Conservation (phyloP, 2,329 filamentous ascomycete genomes). For the Monilinia vaccinii-corymbosi region DNA sequence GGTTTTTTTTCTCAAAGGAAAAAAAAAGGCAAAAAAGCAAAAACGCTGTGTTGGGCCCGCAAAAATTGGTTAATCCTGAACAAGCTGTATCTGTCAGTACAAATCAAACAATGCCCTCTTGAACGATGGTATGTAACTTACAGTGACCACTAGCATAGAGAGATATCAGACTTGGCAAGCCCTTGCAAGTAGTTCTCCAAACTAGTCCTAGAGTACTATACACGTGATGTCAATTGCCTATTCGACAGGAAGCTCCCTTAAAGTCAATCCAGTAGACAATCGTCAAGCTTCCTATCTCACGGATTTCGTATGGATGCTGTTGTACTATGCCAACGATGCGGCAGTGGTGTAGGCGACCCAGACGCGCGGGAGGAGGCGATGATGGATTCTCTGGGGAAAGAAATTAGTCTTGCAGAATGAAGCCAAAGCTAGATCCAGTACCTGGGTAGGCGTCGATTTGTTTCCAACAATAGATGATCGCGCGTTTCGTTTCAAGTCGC, state of each 20-base stretch:
- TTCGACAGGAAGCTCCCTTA: not conserved
- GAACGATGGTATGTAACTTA: constrained; percentile 12
- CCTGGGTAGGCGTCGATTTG: constrained; percentile 14
- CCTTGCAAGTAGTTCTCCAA: not conserved
- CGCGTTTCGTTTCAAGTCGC: constrained; percentile 15
- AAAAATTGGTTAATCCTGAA: constrained; percentile 4
- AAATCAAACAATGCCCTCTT: not conserved
- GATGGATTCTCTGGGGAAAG: constrained; percentile 15
- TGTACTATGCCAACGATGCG: not conserved
- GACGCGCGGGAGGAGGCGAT: constrained; percentile 19
- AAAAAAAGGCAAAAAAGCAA: too few relatives aligned
- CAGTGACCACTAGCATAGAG: constrained; percentile 19
- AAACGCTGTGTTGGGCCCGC: constrained; percentile 1
- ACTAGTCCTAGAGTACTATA: not conserved
- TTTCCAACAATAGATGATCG: constrained; percentile 10
- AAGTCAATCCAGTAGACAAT: not conserved
- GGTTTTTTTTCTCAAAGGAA: too few relatives aligned
- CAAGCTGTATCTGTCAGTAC: constrained; percentile 3
- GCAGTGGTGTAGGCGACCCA: constrained; percentile 20
- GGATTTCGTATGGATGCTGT: not conserved
- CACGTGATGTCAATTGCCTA: not conserved
- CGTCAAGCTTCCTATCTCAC: not conserved
- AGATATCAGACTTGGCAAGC: constrained; percentile 16
- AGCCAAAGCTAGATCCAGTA: constrained; percentile 8
- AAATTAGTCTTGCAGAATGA: constrained; percentile 8